phyloP scores from a whole-genome alignment of 1,139 yeast species.

The Suhomyces terraborum region DNA sequence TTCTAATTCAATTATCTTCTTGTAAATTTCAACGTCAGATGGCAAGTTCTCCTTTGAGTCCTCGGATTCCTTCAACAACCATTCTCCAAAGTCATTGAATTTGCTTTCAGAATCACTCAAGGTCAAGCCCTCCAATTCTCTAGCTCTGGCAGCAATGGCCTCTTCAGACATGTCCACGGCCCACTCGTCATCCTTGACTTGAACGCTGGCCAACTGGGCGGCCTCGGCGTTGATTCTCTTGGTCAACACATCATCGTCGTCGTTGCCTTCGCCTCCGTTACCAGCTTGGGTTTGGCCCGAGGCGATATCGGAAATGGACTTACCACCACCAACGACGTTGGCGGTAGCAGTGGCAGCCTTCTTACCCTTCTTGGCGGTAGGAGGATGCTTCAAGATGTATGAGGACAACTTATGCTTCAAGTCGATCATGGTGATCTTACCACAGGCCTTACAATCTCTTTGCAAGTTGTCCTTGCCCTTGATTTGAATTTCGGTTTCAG shows the following conservation, averaged over 20 bases:
- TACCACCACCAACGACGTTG: constrained; percentile 87
- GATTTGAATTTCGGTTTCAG: constrained; percentile 90
- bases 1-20: constrained; percentile 80
- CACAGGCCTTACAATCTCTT: constrained; percentile 98
- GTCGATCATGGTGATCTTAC: constrained; percentile 82
- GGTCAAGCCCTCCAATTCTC: constrained; percentile 69
- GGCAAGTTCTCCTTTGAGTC: constrained; percentile 64
- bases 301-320: constrained; percentile 75
- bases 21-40: constrained; percentile 85
- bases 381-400: constrained; percentile 91
- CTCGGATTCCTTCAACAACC: constrained; percentile 64
- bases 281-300: constrained; percentile 50
- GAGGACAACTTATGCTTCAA: constrained; percentile 85
- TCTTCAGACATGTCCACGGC: constrained; percentile 97
- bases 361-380: constrained; percentile 59
- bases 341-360: constrained; percentile 90
- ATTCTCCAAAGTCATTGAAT: constrained; percentile 82
- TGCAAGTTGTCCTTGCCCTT: constrained; percentile 76
- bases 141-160: constrained; percentile 92
- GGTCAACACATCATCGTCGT: constrained; percentile 72
- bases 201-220: constrained; percentile 63
- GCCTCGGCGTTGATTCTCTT: constrained; percentile 86
- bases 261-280: constrained; percentile 30
- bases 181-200: constrained; percentile 89
- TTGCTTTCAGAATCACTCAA: constrained; percentile 49